Evolutionary conservation across 2,329 filamentous ascomycete genomes (phyloP).

Genomic region (Colletotrichum cordylinicola): DNA sequence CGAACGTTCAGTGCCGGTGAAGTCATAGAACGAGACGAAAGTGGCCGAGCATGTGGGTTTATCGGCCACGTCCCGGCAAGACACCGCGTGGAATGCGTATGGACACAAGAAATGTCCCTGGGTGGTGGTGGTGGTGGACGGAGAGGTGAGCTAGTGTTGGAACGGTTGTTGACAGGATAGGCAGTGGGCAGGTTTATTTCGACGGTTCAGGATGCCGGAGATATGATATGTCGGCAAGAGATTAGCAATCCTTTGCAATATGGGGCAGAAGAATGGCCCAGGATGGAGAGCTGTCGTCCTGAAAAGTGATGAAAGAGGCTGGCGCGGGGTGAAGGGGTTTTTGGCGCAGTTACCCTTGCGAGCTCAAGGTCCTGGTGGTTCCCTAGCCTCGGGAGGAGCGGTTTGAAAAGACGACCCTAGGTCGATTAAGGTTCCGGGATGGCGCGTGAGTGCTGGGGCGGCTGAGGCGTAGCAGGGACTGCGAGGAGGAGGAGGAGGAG

Average conservation of each 20-base stretch:
- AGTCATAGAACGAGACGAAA: conserved; percentile 1
- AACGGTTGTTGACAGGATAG: not conserved
- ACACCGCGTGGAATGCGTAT: not conserved
- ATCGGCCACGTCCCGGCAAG: not conserved
- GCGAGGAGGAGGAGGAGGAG: not conserved
- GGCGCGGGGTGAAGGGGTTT: conserved; percentile 15
- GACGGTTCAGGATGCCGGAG: not conserved
- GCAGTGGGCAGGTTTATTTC: not conserved
- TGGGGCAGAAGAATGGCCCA: not conserved
- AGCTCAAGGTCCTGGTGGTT: conserved; percentile 9
- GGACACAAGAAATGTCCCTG: not conserved
- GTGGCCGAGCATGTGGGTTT: not conserved
- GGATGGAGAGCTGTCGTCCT: not conserved
- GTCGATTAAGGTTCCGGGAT: conserved; percentile 21
- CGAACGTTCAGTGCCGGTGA: not conserved
- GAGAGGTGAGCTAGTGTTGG: not conserved
- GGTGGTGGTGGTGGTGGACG: not conserved
- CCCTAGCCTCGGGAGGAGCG: conserved; percentile 10
- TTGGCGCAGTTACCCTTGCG: conserved; percentile 1
- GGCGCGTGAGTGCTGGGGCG: conserved; percentile 12
- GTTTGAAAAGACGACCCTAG: conserved; percentile 4
- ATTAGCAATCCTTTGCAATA: not conserved
- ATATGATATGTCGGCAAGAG: not conserved
- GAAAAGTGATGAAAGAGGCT: conserved; percentile 11
- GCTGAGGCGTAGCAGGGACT: conserved; percentile 15